Base-by-base conservation (phyloP, 225 moss, liverwort and hornwort species). In the Bryum argenteum region DNA sequence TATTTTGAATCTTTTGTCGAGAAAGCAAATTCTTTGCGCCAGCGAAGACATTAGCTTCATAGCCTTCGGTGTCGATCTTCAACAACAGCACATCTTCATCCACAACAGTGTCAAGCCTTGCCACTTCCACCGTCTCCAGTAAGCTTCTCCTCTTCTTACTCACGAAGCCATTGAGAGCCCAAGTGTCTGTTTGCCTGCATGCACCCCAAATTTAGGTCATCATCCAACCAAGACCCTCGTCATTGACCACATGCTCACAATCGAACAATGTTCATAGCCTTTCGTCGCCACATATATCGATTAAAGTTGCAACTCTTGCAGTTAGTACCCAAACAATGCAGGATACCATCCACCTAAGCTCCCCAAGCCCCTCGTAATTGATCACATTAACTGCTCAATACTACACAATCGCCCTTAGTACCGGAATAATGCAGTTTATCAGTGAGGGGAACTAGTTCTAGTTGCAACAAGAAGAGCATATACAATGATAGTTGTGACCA, bases 31-130 rank as follows among this genome's bases (percentile, higher is more conserved):
- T 67, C 63, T 78, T 52, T 9, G 83, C 65, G 19, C 87, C 87
- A 1, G 78, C 70, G 58, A 87, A 78, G 9, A 87, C 87, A 7
- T 87, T 73, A 0, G 8, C 63, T 50, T 87, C 87, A 16, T 83
- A 83, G 33, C 83, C 83, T 71, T 87, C 87, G 2, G 83, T 87
- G 54, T 87, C 87, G 15, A 87, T 83, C 71, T 87, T 87, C 66
- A 87, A 20, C 8, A 87, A 78, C 51, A 87, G 65, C 23, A 87
- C 78, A 14, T 69, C 80, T 64, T 78, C 80, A 15, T 83, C 50
- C 18, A 87, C 59, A 2, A 87, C 48, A 43, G 56, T 83, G 71
- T 87, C 87, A 8, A 87, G 87, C 43, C 17, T 59, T 4, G 67
- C 14, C 2, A 87, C 75, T 11, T 79, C 78, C 17, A 87, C 80